These are phyloP conservation scores for Detonula confervacea DNA, from an alignment of 352 stramenopile species.

Conservation along the genomic window DNA sequence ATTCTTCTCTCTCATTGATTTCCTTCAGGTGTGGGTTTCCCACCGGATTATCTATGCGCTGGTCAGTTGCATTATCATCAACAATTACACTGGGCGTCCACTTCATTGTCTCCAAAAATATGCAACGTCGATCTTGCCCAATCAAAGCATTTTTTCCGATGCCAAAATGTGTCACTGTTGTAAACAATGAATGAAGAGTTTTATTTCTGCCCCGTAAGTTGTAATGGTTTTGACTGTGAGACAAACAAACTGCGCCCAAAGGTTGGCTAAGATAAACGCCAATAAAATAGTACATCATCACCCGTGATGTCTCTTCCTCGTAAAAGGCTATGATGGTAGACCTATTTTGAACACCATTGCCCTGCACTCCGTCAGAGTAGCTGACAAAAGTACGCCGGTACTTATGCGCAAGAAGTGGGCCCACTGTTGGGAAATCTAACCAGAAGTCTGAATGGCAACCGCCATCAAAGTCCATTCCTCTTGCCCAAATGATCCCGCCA, in stretches of 20 bases:
- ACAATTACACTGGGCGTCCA: not conserved
- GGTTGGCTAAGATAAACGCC: not conserved
- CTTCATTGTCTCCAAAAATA: not conserved
- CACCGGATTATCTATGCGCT: too few relatives aligned
- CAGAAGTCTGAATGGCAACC: not conserved
- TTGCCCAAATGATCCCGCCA: not conserved
- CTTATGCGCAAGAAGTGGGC: not conserved
- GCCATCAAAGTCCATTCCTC: not conserved
- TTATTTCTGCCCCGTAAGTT: not conserved
- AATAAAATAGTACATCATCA: not conserved
- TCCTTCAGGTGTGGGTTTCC: too few relatives aligned
- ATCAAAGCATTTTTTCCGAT: not conserved
- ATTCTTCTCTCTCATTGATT: too few relatives aligned
- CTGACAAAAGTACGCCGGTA: not conserved
- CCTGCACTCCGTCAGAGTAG: not conserved
- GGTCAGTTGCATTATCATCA: too few relatives aligned
- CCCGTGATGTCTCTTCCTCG: not conserved
- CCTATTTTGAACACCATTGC: not conserved
- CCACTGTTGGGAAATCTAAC: not conserved
- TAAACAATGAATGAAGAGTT: not conserved
- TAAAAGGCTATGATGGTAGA: not conserved
- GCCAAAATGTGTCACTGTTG: not conserved
- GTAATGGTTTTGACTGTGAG: not conserved
- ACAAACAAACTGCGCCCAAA: not conserved
- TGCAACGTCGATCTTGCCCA: not conserved